Percentiles rank a stretch among this genome's conserved stretches.
Conservation (phyloP, 176 grass and related monocot genomes). For the Leersia perrieri region DNA sequence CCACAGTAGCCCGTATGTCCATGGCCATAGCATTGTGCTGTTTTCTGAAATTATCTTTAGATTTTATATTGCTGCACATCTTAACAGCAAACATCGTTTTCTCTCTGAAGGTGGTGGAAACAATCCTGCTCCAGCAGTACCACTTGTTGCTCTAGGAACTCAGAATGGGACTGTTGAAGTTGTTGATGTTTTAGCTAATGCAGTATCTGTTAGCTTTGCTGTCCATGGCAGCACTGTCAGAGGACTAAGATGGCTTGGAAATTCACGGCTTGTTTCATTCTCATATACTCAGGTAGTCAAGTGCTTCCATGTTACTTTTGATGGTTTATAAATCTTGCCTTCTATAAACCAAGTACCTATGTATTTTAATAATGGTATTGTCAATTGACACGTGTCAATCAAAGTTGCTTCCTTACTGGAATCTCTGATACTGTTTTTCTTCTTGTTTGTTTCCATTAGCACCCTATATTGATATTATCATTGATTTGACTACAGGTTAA, state of each 20-base stretch:
- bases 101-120: slow-evolving; percentile 86
- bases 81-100: slow-evolving; percentile 31
- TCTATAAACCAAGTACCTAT: slow-evolving; percentile 17
- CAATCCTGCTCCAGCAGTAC: slow-evolving; percentile 98
- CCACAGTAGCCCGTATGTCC: slow-evolving; percentile 87
- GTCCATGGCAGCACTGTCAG: slow-evolving; percentile 75
- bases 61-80: neutral
- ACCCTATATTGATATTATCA: slow-evolving; percentile 2
- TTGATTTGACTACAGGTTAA: slow-evolving; percentile 58
- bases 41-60: slow-evolving; percentile 32
- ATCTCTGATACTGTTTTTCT: neutral
- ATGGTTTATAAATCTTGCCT: slow-evolving; percentile 23
- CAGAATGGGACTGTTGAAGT: slow-evolving; percentile 88
- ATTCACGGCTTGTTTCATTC: slow-evolving; percentile 96
- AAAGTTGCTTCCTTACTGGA: neutral
- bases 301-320: slow-evolving; percentile 40
- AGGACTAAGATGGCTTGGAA: slow-evolving; percentile 97
- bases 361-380: slow-evolving; percentile 11
- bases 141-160: slow-evolving; percentile 91
- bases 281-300: slow-evolving; percentile 87
- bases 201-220: slow-evolving; percentile 84
- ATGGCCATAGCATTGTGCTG: slow-evolving; percentile 26
- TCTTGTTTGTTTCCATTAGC: neutral
- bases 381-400: neutral
- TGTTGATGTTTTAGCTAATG: slow-evolving; percentile 82